Evolutionary conservation across 1,139 yeast genomes (phyloP).

Genomic region (Kodamaea arcana): DNA sequence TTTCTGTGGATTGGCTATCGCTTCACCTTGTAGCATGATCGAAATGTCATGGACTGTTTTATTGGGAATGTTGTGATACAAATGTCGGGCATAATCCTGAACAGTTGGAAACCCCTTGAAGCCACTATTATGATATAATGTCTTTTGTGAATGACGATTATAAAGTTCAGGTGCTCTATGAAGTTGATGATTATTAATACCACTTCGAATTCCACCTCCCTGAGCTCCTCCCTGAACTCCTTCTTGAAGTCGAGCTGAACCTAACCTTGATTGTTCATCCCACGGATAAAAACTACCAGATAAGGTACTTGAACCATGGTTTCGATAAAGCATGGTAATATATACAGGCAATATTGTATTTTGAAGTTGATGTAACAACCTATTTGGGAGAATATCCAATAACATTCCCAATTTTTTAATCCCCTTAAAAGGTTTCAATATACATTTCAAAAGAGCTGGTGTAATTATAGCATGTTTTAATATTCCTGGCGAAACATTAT

Average conservation of each 20-base stretch:
- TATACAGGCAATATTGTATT: conserved; percentile 27
- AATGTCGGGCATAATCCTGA: conserved; percentile 22
- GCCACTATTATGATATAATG: conserved; percentile 1
- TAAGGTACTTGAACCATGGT: conserved; percentile 9
- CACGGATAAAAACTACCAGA: conserved; percentile 15
- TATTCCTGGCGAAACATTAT: conserved; percentile 20
- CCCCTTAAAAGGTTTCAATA: conserved; percentile 23
- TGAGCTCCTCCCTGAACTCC: too few species aligned
- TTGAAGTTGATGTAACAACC: conserved; percentile 9
- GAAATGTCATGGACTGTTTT: conserved; percentile 30
- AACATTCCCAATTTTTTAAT: conserved; percentile 19
- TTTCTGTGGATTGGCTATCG: conserved; percentile 14
- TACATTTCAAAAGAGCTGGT: conserved; percentile 14
- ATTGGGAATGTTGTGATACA: conserved; percentile 17
- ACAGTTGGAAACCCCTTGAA: conserved; percentile 12
- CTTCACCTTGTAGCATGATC: conserved; percentile 45
- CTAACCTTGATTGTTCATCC: conserved; percentile 12
- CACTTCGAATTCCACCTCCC: too few species aligned
- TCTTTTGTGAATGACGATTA: neutral
- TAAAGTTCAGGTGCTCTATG: too few species aligned
- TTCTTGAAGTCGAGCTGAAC: neutral
- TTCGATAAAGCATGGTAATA: conserved; percentile 21
- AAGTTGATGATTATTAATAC: too few species aligned
- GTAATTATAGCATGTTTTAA: conserved; percentile 24
- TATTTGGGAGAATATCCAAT: conserved; percentile 11